These are phyloP conservation scores for Pythium brachiatum DNA, from an alignment of 352 stramenopile species.

Conservation along the genomic window DNA sequence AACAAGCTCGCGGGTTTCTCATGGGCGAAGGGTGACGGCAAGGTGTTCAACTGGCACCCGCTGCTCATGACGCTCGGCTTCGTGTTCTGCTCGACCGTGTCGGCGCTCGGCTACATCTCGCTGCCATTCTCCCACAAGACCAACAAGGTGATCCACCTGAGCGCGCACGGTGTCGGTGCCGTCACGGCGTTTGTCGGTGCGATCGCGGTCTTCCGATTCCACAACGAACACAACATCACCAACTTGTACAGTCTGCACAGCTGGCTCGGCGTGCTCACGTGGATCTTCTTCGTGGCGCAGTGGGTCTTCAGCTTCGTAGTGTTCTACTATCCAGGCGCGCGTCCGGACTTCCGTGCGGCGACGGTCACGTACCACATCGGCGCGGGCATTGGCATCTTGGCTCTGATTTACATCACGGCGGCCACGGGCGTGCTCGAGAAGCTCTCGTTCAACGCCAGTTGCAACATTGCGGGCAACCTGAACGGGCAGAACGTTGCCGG, in stretches of 20 bases:
- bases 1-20: slow-evolving; percentile 65
- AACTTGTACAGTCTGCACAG: slow-evolving; percentile 89
- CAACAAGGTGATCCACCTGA: slow-evolving; percentile 80
- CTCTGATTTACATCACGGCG: slow-evolving; percentile 55
- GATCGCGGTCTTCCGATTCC: slow-evolving; percentile 82
- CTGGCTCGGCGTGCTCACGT: slow-evolving; percentile 71
- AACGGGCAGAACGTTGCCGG: slow-evolving; percentile 63
- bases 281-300: slow-evolving; percentile 44
- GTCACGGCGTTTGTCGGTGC: slow-evolving; percentile 53
- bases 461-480: slow-evolving; percentile 70
- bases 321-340: slow-evolving; percentile 79
- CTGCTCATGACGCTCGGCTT: slow-evolving; percentile 85
- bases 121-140: slow-evolving; percentile 61
- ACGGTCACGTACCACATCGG: slow-evolving; percentile 68
- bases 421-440: slow-evolving; percentile 77
- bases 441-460: slow-evolving; percentile 82
- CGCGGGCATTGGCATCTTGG: slow-evolving; percentile 60
- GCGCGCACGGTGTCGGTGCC: slow-evolving; percentile 62
- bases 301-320: slow-evolving; percentile 62
- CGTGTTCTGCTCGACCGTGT: slow-evolving; percentile 71
- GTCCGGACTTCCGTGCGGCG: slow-evolving; percentile 33
- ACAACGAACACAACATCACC: slow-evolving; percentile 83
- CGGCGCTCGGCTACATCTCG: slow-evolving; percentile 64
- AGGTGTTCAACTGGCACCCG: slow-evolving; percentile 88
- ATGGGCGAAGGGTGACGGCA: slow-evolving; percentile 51